Percentiles rank a stretch among this genome's conserved stretches.
These are phyloP conservation scores for Suillus clintonianus DNA, from an alignment of 768 basidiomycete species.

Conservation along the genomic window DNA sequence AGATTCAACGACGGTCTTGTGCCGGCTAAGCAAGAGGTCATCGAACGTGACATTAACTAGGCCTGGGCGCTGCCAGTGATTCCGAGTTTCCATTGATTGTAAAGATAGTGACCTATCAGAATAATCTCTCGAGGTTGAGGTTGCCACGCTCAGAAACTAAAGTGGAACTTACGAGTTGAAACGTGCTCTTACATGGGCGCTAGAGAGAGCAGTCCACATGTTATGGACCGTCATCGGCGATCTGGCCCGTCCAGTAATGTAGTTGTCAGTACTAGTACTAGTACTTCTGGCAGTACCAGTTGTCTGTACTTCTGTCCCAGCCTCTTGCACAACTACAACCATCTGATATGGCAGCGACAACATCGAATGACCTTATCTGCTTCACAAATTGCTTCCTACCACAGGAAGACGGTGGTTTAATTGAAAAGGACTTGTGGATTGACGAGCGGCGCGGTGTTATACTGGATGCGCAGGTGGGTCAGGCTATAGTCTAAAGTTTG, in stretches of 20 bases:
- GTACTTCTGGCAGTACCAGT: background rate
- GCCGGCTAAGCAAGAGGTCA: background rate
- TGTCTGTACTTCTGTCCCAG: background rate
- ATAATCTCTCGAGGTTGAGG: background rate
- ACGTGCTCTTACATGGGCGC: background rate
- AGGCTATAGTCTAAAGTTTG: background rate
- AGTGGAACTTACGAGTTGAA: background rate
- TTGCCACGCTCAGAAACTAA: background rate
- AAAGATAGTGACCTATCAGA: constrained; percentile 9
- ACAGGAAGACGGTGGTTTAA: constrained; percentile 74
- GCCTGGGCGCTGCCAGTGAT: background rate
- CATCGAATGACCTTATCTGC: constrained; percentile 69
- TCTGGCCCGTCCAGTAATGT: background rate
- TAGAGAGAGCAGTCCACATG: constrained; percentile 8
- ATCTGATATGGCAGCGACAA: constrained; percentile 22
- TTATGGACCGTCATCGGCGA: background rate
- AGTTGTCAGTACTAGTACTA: background rate
- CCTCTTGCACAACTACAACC: background rate
- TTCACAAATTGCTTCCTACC: constrained; percentile 87
- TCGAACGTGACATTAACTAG: background rate
- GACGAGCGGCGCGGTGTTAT: constrained; percentile 74
- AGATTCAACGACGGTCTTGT: background rate
- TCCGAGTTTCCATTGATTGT: background rate
- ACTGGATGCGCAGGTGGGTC: constrained; percentile 68
- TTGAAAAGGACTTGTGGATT: constrained; percentile 80